A percentile compares a stretch with the other conserved stretches of the same genome.
phyloP scores from a whole-genome alignment of 768 basidiomycete genomes.

The Sporobolomyces roseus region DNA sequence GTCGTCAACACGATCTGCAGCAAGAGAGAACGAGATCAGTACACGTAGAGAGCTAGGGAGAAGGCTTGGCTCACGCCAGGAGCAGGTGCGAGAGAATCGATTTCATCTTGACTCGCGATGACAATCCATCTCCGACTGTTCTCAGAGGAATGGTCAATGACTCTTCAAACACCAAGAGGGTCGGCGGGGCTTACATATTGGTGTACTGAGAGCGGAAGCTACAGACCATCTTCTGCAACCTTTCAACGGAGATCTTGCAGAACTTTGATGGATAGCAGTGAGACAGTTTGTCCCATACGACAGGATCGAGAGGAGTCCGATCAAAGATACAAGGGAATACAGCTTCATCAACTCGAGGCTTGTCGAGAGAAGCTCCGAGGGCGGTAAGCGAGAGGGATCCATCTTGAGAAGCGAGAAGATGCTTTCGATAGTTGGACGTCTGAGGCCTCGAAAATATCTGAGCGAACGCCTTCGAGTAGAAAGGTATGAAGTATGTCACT shows the following conservation, averaged over 20 bases:
- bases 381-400: background rate
- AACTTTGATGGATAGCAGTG: background rate
- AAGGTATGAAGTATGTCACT: background rate
- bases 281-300: background rate
- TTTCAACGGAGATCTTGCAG: background rate
- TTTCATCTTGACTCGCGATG: conserved; percentile 16
- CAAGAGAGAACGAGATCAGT: no score
- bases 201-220: conserved; percentile 11
- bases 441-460: background rate
- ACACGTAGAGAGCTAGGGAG: background rate
- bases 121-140: conserved; percentile 32
- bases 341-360: background rate
- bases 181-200: conserved; percentile 17
- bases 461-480: background rate
- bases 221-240: conserved; percentile 16
- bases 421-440: background rate
- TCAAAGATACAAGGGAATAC: background rate
- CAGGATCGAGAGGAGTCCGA: background rate
- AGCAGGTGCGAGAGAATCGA: background rate
- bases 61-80: conserved; percentile 10
- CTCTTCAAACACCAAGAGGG: no score
- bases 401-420: background rate
- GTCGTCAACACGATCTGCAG: conserved; percentile 7
- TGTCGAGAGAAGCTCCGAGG: no score
- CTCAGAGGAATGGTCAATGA: no score